A percentile compares a stretch with the other conserved stretches of the same genome.
phyloP scores from a whole-genome alignment of 148 eudicot genomes.

The Euryodendron excelsum region DNA sequence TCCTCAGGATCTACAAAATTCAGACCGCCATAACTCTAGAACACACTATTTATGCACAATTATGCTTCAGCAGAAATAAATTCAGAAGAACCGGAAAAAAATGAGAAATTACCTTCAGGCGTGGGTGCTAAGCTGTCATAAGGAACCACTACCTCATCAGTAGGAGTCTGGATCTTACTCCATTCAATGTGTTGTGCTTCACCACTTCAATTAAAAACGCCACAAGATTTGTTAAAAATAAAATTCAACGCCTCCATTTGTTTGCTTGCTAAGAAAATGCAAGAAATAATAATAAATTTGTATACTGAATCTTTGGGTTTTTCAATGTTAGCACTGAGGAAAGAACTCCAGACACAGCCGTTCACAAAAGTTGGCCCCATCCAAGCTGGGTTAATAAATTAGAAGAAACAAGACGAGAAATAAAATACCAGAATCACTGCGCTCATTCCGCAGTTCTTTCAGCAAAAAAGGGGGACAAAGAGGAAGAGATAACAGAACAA shows the following conservation, averaged over 20 bases:
- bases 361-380: too few species aligned
- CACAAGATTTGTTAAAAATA: not conserved
- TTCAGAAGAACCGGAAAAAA: not conserved
- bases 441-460: too few species aligned
- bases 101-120: conserved; percentile 50
- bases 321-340: not conserved
- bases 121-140: conserved; percentile 61
- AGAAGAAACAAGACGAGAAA: too few species aligned
- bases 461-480: not conserved
- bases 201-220: conserved; percentile 40
- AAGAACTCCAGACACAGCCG: too few species aligned
- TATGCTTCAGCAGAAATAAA: not conserved
- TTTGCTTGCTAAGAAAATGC: not conserved
- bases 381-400: too few species aligned
- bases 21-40: not conserved
- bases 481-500: not conserved
- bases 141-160: conserved; percentile 90
- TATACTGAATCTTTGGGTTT: not conserved
- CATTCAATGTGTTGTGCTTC: conserved; percentile 84
- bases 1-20: conserved; percentile 51
- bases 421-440: too few species aligned
- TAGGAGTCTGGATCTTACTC: conserved; percentile 95
- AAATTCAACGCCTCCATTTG: not conserved
- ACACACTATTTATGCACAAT: not conserved
- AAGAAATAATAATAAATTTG: not conserved